Evolutionary conservation across 305 asterid species (phyloP), one percentile per base, ranked within the genome.

Genomic region (Fraxinus dipetala): DNA sequence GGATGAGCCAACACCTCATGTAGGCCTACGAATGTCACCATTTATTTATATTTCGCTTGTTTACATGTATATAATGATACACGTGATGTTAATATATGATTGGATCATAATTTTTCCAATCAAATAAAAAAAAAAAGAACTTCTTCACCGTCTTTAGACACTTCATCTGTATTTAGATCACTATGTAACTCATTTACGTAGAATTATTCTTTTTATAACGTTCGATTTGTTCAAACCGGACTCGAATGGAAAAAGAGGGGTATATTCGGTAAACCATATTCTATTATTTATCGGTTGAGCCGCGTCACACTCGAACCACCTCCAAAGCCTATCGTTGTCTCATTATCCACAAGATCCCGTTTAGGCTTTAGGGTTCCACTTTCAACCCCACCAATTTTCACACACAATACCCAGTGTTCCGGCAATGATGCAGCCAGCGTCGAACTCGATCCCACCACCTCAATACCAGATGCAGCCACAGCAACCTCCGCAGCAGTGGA

Each of bases 371-470:
- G 89, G 86, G 86, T 87, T 87, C 78, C 79, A 54, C 80, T 59
- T 38, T 67, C 76, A 16, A 31, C 83, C 40, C 3, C 75, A 20
- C 30, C 28, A 18, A 18, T 32, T 70, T 45, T 76, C 22, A 56
- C 7, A 51, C 31, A 1, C 86, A n/a, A 56, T 8, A 83, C 74
- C 86, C 73, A 83, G 83, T 83, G 81, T 78, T 79, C 65, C 81
- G 81, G 72, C 86, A 84, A 86, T 82, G 88, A 90, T 90, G 95
- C 93, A 90, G 84, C 93, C 91, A 72, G 89, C 85, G 78, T 82
- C 78, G 72, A 78, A 85, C 81, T 88, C 87, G 91, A 84, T 85
- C 0, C 94, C 93, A 7, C 63, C 22, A 16, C 24, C 63, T 5
- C 63, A 51, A 51, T 51, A 16, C 63, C 22, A 16, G 18, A n/a